These are phyloP conservation scores for Cylindricascospora bacillispora DNA, from an alignment of 1,139 yeast species.

Conservation along the genomic window DNA sequence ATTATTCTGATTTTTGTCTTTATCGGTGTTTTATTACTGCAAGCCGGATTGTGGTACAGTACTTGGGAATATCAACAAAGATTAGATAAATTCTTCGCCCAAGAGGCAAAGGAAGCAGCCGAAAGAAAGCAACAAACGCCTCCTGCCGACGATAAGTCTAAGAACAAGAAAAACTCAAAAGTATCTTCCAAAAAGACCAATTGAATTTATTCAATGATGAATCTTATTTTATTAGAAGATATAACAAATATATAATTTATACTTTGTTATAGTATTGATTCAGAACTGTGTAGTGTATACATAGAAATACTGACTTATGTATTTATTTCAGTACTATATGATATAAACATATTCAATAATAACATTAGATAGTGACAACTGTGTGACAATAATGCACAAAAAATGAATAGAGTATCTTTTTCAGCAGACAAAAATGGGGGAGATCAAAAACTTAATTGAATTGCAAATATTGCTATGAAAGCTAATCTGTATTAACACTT, in stretches of 20 bases:
- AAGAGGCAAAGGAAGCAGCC: slow-evolving; percentile 28
- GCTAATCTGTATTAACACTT: too few species aligned
- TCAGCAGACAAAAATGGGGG: too few species aligned
- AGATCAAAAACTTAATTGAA: too few species aligned
- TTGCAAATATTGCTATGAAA: too few species aligned
- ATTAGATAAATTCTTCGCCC: slow-evolving; percentile 36
- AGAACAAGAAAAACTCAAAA: slow-evolving; percentile 3
- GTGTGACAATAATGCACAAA: too few species aligned
- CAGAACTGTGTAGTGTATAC: too few species aligned
- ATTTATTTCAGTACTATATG: too few species aligned
- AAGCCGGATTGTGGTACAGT: slow-evolving; percentile 85
- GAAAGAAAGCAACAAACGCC: slow-evolving; percentile 3
- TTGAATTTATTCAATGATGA: slow-evolving; percentile 1
- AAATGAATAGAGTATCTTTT: too few species aligned
- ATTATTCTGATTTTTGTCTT: slow-evolving; percentile 61
- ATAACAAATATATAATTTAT: neutral
- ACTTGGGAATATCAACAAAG: slow-evolving; percentile 56
- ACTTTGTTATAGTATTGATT: neutral
- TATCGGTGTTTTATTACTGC: slow-evolving; percentile 68
- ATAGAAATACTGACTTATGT: too few species aligned
- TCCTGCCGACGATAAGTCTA: too few species aligned
- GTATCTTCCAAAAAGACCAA: slow-evolving; percentile 1
- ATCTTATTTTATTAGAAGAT: neutral
- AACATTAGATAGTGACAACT: too few species aligned
- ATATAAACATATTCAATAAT: too few species aligned